Conservation (phyloP, 2,329 filamentous ascomycete species). For the Xylaria sp. region DNA sequence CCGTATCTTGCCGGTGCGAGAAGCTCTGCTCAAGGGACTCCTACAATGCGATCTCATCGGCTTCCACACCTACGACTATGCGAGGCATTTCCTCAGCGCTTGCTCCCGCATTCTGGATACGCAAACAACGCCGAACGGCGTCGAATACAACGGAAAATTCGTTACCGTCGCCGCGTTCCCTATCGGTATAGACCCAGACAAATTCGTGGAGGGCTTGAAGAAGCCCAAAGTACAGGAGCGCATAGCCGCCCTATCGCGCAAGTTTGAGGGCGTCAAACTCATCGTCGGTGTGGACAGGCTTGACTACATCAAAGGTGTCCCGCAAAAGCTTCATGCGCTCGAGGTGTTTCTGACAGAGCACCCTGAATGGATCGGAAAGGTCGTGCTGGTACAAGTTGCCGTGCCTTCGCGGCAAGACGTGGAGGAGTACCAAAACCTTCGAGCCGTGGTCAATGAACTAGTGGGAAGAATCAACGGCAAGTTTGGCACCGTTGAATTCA, state of each 20-base stretch:
- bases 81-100: constrained; percentile 95
- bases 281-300: constrained; percentile 97
- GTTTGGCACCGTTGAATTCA: constrained; percentile 97
- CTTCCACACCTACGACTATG: constrained; percentile 99
- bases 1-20: constrained; percentile 90
- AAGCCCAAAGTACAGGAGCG: constrained; percentile 88
- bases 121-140: constrained; percentile 88
- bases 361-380: constrained; percentile 97
- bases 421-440: constrained; percentile 96
- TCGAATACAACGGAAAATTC: constrained; percentile 88
- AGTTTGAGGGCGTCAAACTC: constrained; percentile 95
- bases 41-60: constrained; percentile 95
- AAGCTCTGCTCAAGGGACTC: constrained; percentile 86
- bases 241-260: constrained; percentile 84
- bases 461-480: constrained; percentile 97
- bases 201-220: constrained; percentile 89
- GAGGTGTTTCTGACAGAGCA: constrained; percentile 98
- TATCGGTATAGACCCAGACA: constrained; percentile 97
- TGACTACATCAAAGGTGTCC: constrained; percentile 99
- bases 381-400: constrained; percentile 94
- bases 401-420: constrained; percentile 95
- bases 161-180: constrained; percentile 95
- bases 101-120: constrained; percentile 92
- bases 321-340: constrained; percentile 94
- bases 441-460: constrained; percentile 94